These are phyloP conservation scores for Podospora conica DNA, from an alignment of 495 filamentous ascomycete genomes.

Conservation along the genomic window DNA sequence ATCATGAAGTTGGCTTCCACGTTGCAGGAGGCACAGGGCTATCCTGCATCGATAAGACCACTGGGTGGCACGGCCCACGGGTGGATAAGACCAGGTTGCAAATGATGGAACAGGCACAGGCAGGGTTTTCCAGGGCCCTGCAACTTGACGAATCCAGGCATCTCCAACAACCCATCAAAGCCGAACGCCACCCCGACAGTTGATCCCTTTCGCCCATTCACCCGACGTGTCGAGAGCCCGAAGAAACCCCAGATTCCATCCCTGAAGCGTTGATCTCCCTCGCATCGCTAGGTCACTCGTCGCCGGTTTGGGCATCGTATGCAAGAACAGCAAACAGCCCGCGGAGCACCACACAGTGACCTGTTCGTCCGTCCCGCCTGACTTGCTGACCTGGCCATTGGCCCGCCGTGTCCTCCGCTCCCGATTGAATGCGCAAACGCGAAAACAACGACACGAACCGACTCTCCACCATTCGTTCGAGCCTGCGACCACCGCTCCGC, in stretches of 20 bases:
- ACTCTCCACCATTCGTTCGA: constrained; percentile 8
- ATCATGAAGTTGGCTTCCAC: background rate
- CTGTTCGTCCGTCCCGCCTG: background rate
- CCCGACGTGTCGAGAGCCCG: background rate
- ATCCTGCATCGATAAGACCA: background rate
- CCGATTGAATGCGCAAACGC: constrained; percentile 17
- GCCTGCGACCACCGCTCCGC: constrained; percentile 10
- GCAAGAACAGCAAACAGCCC: constrained; percentile 20
- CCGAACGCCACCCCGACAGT: background rate
- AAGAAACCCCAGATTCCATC: background rate
- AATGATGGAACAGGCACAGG: background rate
- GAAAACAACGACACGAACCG: constrained; percentile 14
- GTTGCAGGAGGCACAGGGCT: background rate
- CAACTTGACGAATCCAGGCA: background rate
- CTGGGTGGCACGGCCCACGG: too few species aligned
- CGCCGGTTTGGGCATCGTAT: constrained; percentile 13
- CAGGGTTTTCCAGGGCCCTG: background rate
- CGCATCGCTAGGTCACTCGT: constrained; percentile 13
- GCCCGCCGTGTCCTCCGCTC: constrained; percentile 11
- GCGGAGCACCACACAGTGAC: constrained; percentile 11
- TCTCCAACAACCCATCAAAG: constrained; percentile 5
- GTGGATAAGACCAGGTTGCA: background rate
- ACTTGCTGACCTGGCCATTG: constrained; percentile 18
- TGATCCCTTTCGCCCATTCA: background rate
- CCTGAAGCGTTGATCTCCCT: constrained; percentile 20